phyloP scores from a whole-genome alignment of 495 filamentous ascomycete species.

The Polyplosphaeria fusca region DNA sequence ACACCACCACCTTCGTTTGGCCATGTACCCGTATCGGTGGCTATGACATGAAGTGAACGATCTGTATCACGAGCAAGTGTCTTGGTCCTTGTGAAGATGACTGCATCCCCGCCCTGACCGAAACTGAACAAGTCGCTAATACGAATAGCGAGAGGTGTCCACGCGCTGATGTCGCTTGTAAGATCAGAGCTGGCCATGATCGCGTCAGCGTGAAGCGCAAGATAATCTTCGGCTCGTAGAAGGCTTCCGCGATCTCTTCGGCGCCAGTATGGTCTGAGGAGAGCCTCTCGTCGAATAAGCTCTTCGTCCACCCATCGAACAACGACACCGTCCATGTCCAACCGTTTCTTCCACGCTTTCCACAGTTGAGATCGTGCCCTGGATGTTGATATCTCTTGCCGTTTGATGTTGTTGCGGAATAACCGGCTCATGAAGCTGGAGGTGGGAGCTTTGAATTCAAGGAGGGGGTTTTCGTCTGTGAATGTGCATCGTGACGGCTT shows the following conservation, averaged over 20 bases:
- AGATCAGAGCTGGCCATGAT: slow-evolving; percentile 62
- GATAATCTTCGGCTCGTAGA: slow-evolving; percentile 51
- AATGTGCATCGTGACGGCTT: slow-evolving; percentile 57
- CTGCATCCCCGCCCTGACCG: slow-evolving; percentile 60
- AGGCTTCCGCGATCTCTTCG: slow-evolving; percentile 56
- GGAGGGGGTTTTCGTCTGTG: slow-evolving; percentile 55
- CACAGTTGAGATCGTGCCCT: slow-evolving; percentile 59
- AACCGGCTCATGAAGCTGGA: slow-evolving; percentile 49
- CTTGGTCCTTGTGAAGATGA: slow-evolving; percentile 45
- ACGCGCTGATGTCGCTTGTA: slow-evolving; percentile 56
- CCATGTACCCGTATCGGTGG: slow-evolving; percentile 64
- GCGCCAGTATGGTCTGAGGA: slow-evolving; percentile 58
- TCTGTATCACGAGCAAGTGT: slow-evolving; percentile 51
- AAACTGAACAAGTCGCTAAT: slow-evolving; percentile 62
- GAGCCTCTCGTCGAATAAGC: slow-evolving; percentile 53
- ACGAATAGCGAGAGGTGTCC: slow-evolving; percentile 60
- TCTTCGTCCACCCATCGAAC: slow-evolving; percentile 63
- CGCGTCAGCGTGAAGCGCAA: slow-evolving; percentile 55
- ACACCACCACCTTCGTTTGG: slow-evolving; percentile 66
- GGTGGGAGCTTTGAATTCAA: slow-evolving; percentile 49
- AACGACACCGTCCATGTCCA: slow-evolving; percentile 58
- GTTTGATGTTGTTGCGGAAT: slow-evolving; percentile 50
- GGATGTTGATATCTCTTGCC: slow-evolving; percentile 56
- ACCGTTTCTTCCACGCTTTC: slow-evolving; percentile 61
- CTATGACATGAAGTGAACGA: slow-evolving; percentile 58